These are phyloP conservation scores for Pichia nakasei DNA, from an alignment of 805 yeast species.

Conservation along the genomic window DNA sequence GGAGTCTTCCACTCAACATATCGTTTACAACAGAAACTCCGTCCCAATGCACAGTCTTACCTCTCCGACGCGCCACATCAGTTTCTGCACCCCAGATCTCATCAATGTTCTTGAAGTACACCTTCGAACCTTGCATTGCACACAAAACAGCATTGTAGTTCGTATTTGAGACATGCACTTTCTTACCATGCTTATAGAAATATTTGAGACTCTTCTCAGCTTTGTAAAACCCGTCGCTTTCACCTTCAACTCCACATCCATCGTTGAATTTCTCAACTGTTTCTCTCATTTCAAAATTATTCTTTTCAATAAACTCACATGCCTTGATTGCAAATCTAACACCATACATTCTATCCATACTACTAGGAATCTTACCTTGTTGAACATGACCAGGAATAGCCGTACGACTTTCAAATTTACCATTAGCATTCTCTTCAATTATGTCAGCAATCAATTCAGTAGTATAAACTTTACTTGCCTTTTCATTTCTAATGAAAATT, in stretches of 20 bases:
- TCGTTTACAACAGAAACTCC: slow-evolving; percentile 50
- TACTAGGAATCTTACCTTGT: slow-evolving; percentile 93
- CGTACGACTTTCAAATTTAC: slow-evolving; percentile 80
- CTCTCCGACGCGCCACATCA: slow-evolving; percentile 54
- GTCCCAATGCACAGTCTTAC: slow-evolving; percentile 61
- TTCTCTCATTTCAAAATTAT: slow-evolving; percentile 11
- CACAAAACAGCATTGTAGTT: slow-evolving; percentile 52
- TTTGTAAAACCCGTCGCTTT: slow-evolving; percentile 11
- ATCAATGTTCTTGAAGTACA: slow-evolving; percentile 48
- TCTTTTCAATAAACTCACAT: slow-evolving; percentile 74
- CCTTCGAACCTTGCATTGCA: slow-evolving; percentile 61
- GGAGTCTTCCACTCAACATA: slow-evolving; percentile 62
- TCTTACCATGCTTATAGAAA: slow-evolving; percentile 40
- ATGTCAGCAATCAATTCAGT: slow-evolving; percentile 79
- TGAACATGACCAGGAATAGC: slow-evolving; percentile 98
- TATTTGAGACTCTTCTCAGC: slow-evolving; percentile 38
- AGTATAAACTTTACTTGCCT: slow-evolving; percentile 73
- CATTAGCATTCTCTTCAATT: slow-evolving; percentile 59
- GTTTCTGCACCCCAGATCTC: slow-evolving; percentile 54
- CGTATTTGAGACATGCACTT: slow-evolving; percentile 23
- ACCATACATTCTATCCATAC: slow-evolving; percentile 87
- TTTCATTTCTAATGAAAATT: slow-evolving; percentile 72
- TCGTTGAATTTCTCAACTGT: slow-evolving; percentile 13
- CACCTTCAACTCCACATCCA: slow-evolving; percentile 15
- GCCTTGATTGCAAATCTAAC: slow-evolving; percentile 86